Conservation (phyloP, 805 yeast genomes). For the Henningerozyma blattae region DNA sequence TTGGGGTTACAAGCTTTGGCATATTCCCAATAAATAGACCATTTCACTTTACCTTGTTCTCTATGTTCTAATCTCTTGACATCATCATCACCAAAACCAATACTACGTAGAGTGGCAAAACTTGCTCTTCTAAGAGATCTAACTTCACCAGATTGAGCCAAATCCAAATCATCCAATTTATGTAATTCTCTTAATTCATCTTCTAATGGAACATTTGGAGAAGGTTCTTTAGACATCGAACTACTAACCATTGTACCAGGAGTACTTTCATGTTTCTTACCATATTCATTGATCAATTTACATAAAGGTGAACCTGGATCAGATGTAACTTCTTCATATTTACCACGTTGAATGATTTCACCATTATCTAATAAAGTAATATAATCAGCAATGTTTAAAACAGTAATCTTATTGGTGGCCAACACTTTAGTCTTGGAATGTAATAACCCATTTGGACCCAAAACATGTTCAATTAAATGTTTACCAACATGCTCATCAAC, state of each 20-base stretch:
- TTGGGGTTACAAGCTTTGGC: constrained; percentile 76
- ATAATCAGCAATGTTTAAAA: constrained; percentile 60
- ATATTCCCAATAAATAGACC: constrained; percentile 73
- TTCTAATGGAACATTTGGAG: constrained; percentile 16
- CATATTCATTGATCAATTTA: constrained; percentile 50
- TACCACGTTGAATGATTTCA: constrained; percentile 52
- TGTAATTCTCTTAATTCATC: constrained; percentile 22
- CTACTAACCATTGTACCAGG: constrained; percentile 3
- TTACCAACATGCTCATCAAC: constrained; percentile 96
- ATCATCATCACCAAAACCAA: constrained; percentile 27
- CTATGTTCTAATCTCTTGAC: constrained; percentile 50
- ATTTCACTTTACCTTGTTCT: constrained; percentile 89
- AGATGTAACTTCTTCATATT: constrained; percentile 37
- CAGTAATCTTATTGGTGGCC: constrained; percentile 81
- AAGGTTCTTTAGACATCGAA: constrained; percentile 4
- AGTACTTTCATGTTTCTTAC: constrained; percentile 26
- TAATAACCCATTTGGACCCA: constrained; percentile 71
- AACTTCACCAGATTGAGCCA: constrained; percentile 13
- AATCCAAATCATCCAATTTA: constrained; percentile 17
- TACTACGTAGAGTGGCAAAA: constrained; percentile 26
- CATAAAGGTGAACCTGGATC: constrained; percentile 37
- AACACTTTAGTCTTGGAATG: constrained; percentile 62
- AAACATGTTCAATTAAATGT: constrained; percentile 69
- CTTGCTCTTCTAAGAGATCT: constrained; percentile 52
- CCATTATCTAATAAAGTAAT: constrained; percentile 64